Base-by-base conservation (phyloP, 805 yeast genomes). In the Ogataea naganishii region DNA sequence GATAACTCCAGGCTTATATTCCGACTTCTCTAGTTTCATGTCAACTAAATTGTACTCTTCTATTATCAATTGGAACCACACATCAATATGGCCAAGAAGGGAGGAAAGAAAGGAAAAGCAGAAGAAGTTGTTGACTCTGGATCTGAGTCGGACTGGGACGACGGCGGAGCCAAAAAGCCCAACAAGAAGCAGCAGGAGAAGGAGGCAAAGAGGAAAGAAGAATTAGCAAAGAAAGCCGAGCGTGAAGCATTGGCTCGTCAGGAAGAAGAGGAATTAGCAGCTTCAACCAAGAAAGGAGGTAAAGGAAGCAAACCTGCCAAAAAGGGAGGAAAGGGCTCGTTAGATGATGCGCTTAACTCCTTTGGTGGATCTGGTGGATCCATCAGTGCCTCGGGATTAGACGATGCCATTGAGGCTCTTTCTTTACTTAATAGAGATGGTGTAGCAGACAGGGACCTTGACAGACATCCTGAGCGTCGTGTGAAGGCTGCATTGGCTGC, bases 381-480 rank as follows among this genome's bases (percentile, higher is more conserved):
- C 23, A 71, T 80, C 47, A 65, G 64, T 44, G 94, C 94, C 5
- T 62, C 74, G 33, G 88, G 88, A 48, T 64, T 83, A 26, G 94
- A 83, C 39, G 72, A 71, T 46, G 92, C 89, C 3, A 60, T 83
- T 38, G 84, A 81, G 31, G 94, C 94, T 4, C 64, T 83, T 47
- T 66, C 82, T 4, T 63, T 83, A 53, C 69, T 86, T 9, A 59
- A 63, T 15, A 69, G 62, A 26, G 71, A 64, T 31, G 80, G 73
- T 30, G 77, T 78, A 19, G 55, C 60, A 24, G 58, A 58, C 37
- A 75, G 75, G 46, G 83, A 75, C 30, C 63, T 83, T 30, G 95
- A 83, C 36, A 75, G 85, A 53, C 95, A 83, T 44, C 94, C 95
- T 7, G 95, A 83, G 61, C 72, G 94, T 57, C 71, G 95, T 49